These are phyloP conservation scores for Phlebopus sp. DNA, from an alignment of 1,284 basidiomycete genomes.

Conservation along the genomic window DNA sequence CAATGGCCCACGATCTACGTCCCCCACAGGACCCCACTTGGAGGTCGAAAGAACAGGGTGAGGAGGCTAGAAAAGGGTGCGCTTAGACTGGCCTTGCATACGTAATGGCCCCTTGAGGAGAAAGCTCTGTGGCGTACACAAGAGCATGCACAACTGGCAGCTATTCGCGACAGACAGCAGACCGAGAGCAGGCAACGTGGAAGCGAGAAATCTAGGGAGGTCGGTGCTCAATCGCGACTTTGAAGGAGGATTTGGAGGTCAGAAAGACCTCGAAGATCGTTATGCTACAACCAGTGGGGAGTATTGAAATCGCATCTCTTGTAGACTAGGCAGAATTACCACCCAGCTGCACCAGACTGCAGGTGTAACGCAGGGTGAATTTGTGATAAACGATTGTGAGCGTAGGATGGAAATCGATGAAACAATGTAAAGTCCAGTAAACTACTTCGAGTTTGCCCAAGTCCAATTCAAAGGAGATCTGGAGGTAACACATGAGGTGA, in stretches of 20 bases:
- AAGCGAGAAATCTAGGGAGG: not conserved
- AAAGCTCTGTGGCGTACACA: slow-evolving; percentile 1
- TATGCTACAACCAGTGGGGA: slow-evolving; percentile 48
- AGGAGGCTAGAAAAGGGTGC: slow-evolving; percentile 25
- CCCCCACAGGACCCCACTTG: slow-evolving; percentile 16
- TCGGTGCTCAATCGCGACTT: slow-evolving; percentile 30
- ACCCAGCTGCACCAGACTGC: not conserved
- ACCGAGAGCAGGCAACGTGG: not conserved
- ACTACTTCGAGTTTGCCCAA: no score
- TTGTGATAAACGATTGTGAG: not conserved
- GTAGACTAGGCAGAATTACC: no score
- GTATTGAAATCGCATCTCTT: slow-evolving; percentile 31
- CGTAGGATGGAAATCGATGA: not conserved
- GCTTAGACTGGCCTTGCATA: not conserved
- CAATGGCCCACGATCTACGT: not conserved
- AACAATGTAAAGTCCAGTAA: not conserved
- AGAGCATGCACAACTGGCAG: slow-evolving; percentile 17
- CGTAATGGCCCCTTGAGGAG: not conserved
- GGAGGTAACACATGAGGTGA: not conserved
- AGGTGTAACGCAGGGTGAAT: not conserved
- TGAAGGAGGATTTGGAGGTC: slow-evolving; percentile 48
- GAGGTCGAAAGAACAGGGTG: slow-evolving; percentile 21
- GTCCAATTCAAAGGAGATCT: not conserved
- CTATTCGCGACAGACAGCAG: slow-evolving; percentile 11
- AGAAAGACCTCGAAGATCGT: slow-evolving; percentile 48